Base-by-base conservation (phyloP, 2,329 filamentous ascomycete species). In the Thermothelomyces thermophilus region DNA sequence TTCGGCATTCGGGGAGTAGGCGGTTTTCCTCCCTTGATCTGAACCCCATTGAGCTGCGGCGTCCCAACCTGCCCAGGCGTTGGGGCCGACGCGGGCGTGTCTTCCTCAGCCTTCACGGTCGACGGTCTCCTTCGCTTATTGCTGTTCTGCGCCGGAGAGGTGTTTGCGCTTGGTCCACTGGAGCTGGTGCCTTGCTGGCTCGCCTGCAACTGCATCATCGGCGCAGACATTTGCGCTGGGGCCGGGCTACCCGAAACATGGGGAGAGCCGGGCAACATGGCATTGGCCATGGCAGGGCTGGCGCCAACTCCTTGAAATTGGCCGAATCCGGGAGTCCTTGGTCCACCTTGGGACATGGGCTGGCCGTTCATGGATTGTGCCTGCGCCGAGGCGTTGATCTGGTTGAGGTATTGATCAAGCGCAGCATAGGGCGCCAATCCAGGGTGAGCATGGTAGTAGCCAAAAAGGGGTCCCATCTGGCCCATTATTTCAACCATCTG, bases 101-200 rank as follows among this genome's bases (percentile, higher is more conserved):
- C 77, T 10, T 82, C 78, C 54, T 82, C 79, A 4, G 66, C 64
- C 67, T 82, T 82, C 17, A 82, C 75, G 3, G 73, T 73, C 0
- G 77, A 81, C 0, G 77, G 74, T 26, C 79, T 70, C 58, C 79
- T 67, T 47, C 78, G 70, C 66, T 82, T 82, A 56, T 80, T 80
- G 57, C 78, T 80, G 30, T 20, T 76, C 73, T 34, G 60, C 3
- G 58, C 57, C 6, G 80, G 80, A 28, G 79, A 82, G 5, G 82
- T 85, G 66, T 84, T 85, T 50, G 82, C 80, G 61, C 80, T 84
- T 6, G 80, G 80, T 1, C 80, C 82, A 62, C 78, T 81, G 9
- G 81, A 84, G 63, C 71, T 80, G 28, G 81, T 83, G 34, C 82
- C 82, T 62, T 85, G 82, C 63, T 84, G 82, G 62, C 81, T 84